Conservation (phyloP, 2,329 filamentous ascomycete species). For the Chrysoporthe austroafricana region DNA sequence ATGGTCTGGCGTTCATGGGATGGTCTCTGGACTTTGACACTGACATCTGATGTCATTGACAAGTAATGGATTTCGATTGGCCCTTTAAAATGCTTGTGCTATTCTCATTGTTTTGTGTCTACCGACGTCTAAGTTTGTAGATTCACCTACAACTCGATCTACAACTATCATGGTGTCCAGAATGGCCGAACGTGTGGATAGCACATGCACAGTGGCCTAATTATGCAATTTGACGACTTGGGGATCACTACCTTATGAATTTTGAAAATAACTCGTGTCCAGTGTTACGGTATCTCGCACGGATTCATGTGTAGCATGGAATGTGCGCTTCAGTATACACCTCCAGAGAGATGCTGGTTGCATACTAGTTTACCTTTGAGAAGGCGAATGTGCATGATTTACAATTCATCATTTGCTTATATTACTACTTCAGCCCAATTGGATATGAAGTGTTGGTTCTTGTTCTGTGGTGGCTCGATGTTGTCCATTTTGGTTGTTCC, state of each 20-base stretch:
- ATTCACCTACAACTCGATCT: not conserved
- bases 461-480: not conserved
- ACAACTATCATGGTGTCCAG: too few species aligned
- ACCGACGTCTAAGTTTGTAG: not conserved
- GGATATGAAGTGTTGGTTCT: not conserved
- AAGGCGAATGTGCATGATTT: not conserved
- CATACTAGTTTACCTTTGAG: not conserved
- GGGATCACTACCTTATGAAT: too few species aligned
- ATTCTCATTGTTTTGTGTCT: not conserved
- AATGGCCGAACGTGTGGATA: not conserved
- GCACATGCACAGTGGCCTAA: too few species aligned
- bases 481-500: not conserved
- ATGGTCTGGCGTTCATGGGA: slow-evolving; percentile 14
- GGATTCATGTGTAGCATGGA: too few species aligned
- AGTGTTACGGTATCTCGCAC: too few species aligned
- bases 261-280: too few species aligned
- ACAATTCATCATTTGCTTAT: not conserved
- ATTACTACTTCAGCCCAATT: not conserved
- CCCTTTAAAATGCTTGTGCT: not conserved
- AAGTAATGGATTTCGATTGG: not conserved
- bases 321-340: not conserved
- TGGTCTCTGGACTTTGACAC: not conserved
- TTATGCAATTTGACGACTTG: too few species aligned
- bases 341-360: not conserved
- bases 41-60: not conserved